Evolutionary conservation across 208 protist genomes (phyloP).

Genomic region (Leptomonas seymouri): DNA sequence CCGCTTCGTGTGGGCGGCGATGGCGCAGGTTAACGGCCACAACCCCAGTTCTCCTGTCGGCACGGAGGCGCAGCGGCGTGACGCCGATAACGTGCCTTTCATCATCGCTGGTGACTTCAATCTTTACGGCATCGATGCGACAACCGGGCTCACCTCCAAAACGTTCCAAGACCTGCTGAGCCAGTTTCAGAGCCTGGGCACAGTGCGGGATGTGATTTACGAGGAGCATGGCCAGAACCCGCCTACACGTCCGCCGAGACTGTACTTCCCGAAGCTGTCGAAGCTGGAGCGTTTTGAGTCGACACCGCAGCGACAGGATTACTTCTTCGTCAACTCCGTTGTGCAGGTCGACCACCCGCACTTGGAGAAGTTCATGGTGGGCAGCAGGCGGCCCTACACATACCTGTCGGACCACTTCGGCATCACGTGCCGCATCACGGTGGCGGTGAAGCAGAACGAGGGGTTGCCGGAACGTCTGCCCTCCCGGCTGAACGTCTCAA

Average conservation of each 20-base stretch:
- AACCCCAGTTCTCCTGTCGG: background rate
- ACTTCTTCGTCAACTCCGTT: conserved; percentile 69
- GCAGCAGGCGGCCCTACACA: conserved; percentile 74
- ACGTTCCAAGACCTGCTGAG: conserved; percentile 61
- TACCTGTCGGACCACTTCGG: conserved; percentile 93
- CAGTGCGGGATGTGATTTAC: conserved; percentile 69
- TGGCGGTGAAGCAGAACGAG: conserved; percentile 15
- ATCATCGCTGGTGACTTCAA: conserved; percentile 88
- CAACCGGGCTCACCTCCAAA: conserved; percentile 47
- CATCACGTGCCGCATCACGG: conserved; percentile 43
- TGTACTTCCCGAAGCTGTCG: conserved; percentile 87
- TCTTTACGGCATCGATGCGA: conserved; percentile 71
- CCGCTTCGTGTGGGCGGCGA: conserved; percentile 65
- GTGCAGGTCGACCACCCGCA: conserved; percentile 37
- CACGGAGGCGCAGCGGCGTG: background rate
- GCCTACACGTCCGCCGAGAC: conserved; percentile 72
- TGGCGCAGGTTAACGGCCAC: conserved; percentile 57
- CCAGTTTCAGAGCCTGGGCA: conserved; percentile 66
- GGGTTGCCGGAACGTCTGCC: conserved; percentile 12
- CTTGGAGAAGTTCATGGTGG: conserved; percentile 86
- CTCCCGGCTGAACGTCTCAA: conserved; percentile 41
- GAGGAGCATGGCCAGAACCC: conserved; percentile 52
- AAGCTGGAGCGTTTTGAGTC: conserved; percentile 65
- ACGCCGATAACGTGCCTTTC: conserved; percentile 47
- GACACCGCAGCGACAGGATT: conserved; percentile 83